Conservation (phyloP, 2,329 filamentous ascomycete species). For the Ophiocordyceps camponoti-saundersi region DNA sequence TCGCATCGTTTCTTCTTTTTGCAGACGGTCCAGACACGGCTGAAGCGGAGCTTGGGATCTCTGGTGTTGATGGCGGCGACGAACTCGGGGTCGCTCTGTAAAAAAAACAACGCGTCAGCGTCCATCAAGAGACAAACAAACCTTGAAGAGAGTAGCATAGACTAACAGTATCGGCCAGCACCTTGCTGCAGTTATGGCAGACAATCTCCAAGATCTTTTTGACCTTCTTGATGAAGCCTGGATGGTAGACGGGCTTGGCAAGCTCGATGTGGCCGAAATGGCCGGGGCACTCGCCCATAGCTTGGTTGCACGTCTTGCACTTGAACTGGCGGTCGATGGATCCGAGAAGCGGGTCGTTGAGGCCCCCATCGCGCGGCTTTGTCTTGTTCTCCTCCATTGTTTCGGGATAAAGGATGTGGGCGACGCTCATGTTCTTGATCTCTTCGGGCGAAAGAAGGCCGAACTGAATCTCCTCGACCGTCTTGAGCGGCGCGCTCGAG, state of each 20-base stretch:
- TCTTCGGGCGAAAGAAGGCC: conserved; percentile 94
- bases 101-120: conserved; percentile 38
- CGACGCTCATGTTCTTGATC: conserved; percentile 97
- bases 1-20: conserved; percentile 79
- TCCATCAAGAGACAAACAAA: conserved; percentile 29
- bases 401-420: conserved; percentile 93
- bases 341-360: conserved; percentile 90
- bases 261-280: conserved; percentile 99
- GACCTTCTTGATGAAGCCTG: conserved; percentile 94
- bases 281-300: conserved; percentile 88
- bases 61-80: conserved; percentile 64
- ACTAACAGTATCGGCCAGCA: conserved; percentile 97
- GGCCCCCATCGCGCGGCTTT: conserved; percentile 74
- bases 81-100: conserved; percentile 71
- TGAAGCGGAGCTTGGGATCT: conserved; percentile 89
- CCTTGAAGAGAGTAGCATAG: conserved; percentile 35
- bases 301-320: conserved; percentile 91
- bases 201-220: conserved; percentile 98
- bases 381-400: conserved; percentile 96
- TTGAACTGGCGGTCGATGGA: conserved; percentile 92
- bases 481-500: conserved; percentile 91
- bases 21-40: conserved; percentile 79
- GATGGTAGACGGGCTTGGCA: conserved; percentile 86
- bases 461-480: conserved; percentile 98
- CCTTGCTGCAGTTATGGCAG: conserved; percentile 97